Conservation (phyloP, 257 asterid genomes). For the Scutellaria galericulata region DNA sequence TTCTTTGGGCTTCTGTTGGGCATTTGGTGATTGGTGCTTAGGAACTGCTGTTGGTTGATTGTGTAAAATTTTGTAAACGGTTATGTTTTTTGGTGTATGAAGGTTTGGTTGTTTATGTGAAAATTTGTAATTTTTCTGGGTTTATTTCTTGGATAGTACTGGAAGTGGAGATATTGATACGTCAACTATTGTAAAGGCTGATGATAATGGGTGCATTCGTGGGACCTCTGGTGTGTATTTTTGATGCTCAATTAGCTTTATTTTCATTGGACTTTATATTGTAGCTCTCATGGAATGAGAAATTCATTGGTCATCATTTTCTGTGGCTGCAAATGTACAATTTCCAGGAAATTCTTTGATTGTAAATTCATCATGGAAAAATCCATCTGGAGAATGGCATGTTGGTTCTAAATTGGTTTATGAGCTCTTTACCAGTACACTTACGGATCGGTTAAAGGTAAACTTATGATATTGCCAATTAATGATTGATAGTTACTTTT, state of each 20-base stretch:
- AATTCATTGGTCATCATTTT: slow-evolving; percentile 27
- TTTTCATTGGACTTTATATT: slow-evolving; percentile 28
- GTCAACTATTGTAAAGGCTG: slow-evolving; percentile 85
- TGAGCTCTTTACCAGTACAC: slow-evolving; percentile 81
- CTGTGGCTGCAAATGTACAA: slow-evolving; percentile 15
- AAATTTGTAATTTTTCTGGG: slow-evolving; percentile 21
- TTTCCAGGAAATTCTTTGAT: slow-evolving; percentile 69
- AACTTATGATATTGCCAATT: slow-evolving; percentile 20
- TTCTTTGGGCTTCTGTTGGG: not conserved
- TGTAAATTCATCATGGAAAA: slow-evolving; percentile 84
- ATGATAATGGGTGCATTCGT: slow-evolving; percentile 67
- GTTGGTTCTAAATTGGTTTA: slow-evolving; percentile 87
- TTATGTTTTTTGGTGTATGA: slow-evolving; percentile 1
- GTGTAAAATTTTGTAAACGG: not conserved
- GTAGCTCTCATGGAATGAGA: not conserved
- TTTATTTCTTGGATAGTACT: slow-evolving; percentile 56
- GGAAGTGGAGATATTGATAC: slow-evolving; percentile 98
- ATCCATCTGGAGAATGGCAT: slow-evolving; percentile 95
- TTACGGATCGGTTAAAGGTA: slow-evolving; percentile 85
- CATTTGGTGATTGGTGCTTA: not conserved
- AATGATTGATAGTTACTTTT: slow-evolving; percentile 29
- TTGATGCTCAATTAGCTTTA: slow-evolving; percentile 24
- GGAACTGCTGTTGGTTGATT: slow-evolving; percentile 15
- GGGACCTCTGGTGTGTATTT: slow-evolving; percentile 81
- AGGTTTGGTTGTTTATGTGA: slow-evolving; percentile 1